Percentiles rank a stretch among this genome's conserved stretches.
These are phyloP conservation scores for Ogataea corticis DNA, from an alignment of 805 yeast species.

Conservation along the genomic window DNA sequence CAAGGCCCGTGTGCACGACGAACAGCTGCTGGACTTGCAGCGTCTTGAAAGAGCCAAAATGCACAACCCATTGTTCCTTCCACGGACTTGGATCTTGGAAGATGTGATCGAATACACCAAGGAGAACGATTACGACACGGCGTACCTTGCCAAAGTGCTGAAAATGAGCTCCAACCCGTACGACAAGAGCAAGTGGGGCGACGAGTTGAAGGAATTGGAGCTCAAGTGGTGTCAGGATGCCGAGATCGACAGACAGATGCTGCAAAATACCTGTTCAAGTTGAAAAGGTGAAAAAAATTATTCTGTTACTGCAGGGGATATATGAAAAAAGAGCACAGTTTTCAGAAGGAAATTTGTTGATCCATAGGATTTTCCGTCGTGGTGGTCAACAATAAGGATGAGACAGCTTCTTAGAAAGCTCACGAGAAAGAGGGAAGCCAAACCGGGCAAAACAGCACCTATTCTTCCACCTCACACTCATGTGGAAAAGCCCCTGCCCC, in stretches of 20 bases:
- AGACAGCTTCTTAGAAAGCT: no score
- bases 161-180: conserved; percentile 78
- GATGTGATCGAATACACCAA: conserved; percentile 67
- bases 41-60: conserved; percentile 44
- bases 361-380: no score
- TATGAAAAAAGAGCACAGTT: neutral
- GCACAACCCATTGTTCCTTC: conserved; percentile 77
- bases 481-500: no score
- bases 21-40: conserved; percentile 36
- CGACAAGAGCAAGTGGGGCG: conserved; percentile 67
- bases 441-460: no score
- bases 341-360: no score
- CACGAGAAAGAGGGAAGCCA: no score
- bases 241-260: conserved; percentile 56
- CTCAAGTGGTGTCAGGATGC: conserved; percentile 56
- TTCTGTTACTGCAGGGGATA: neutral
- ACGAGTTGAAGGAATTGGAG: conserved; percentile 63
- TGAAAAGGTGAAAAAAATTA: conserved; percentile 11
- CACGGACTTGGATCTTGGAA: conserved; percentile 83
- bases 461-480: no score
- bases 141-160: conserved; percentile 58
- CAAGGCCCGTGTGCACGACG: conserved; percentile 37
- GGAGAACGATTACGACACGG: conserved; percentile 52
- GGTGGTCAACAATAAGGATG: no score
- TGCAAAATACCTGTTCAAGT: conserved; percentile 73